These are phyloP conservation scores for Termitomyces sp. DNA, from an alignment of 768 basidiomycete species.

Conservation along the genomic window DNA sequence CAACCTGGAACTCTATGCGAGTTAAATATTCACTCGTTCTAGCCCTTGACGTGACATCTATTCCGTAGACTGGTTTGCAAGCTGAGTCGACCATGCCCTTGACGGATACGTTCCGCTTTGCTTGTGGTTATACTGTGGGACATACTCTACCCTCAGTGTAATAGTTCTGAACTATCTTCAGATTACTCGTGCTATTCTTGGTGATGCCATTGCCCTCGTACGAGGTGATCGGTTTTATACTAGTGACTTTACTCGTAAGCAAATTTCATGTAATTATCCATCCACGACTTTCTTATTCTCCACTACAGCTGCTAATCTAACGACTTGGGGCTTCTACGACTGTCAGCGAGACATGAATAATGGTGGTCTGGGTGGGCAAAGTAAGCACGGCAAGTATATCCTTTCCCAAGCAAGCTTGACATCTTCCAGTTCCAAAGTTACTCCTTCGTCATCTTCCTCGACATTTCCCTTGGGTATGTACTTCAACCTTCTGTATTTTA, in stretches of 20 bases:
- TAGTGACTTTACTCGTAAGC: slow-evolving; percentile 43
- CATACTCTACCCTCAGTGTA: no score
- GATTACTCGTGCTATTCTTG: slow-evolving; percentile 45
- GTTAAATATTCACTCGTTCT: neutral
- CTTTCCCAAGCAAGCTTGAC: neutral
- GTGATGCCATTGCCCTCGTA: slow-evolving; percentile 47
- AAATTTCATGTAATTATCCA: neutral
- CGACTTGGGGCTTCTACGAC: slow-evolving; percentile 48
- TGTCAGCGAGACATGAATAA: slow-evolving; percentile 32
- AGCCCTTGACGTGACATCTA: neutral
- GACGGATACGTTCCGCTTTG: slow-evolving; percentile 20
- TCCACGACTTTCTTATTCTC: neutral
- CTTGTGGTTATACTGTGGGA: slow-evolving; percentile 24
- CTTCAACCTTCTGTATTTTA: neutral
- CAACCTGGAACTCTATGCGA: slow-evolving; percentile 29
- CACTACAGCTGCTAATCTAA: slow-evolving; percentile 33
- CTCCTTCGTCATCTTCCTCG: slow-evolving; percentile 16
- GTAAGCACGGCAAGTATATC: neutral
- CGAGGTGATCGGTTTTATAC: slow-evolving; percentile 52
- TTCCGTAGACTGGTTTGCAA: slow-evolving; percentile 21
- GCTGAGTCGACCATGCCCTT: slow-evolving; percentile 28
- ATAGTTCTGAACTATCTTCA: slow-evolving; percentile 3
- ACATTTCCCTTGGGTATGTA: slow-evolving; percentile 15
- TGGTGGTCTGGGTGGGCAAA: slow-evolving; percentile 20
- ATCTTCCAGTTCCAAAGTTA: slow-evolving; percentile 13